These are phyloP conservation scores for Microthlaspi erraticum DNA, from an alignment of 345 rosid genomes.

Conservation along the genomic window DNA sequence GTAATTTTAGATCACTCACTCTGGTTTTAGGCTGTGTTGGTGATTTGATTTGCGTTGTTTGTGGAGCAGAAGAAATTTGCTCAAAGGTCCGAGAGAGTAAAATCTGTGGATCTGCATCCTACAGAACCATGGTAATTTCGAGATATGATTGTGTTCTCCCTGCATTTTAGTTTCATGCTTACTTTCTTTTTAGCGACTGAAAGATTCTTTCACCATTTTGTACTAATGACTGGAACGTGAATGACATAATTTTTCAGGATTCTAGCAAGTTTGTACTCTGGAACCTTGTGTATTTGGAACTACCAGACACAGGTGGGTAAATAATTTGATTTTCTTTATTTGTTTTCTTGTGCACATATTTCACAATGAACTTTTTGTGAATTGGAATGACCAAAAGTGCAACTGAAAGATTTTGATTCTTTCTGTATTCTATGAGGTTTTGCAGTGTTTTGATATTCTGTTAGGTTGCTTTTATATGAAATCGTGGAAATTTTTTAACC, in stretches of 20 bases:
- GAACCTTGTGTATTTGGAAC: conserved; percentile 77
- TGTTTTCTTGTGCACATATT: not conserved
- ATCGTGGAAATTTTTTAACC: conserved; percentile 19
- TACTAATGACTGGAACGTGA: conserved; percentile 18
- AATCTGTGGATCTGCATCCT: conserved; percentile 73
- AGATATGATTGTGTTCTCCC: not conserved
- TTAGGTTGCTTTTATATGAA: conserved; percentile 1
- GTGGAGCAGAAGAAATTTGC: conserved; percentile 60
- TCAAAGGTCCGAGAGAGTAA: conserved; percentile 69
- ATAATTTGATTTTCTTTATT: not conserved
- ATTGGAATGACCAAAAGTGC: not conserved
- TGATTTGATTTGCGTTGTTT: conserved; percentile 27
- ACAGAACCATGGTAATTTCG: conserved; percentile 70
- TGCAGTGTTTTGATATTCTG: not conserved
- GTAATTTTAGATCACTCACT: not conserved
- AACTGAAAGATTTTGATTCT: conserved; percentile 8
- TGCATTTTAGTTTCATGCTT: conserved; percentile 2
- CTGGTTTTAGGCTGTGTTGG: conserved; percentile 6
- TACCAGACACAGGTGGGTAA: conserved; percentile 84
- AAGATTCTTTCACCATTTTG: not conserved
- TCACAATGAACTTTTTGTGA: not conserved
- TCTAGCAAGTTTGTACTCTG: conserved; percentile 69
- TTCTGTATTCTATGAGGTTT: conserved; percentile 7
- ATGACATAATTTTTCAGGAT: conserved; percentile 54
- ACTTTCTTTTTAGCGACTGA: not conserved